A percentile compares a stretch with the other conserved stretches of the same genome.
phyloP scores from a whole-genome alignment of 495 filamentous ascomycete genomes.

The Aspergillus heteromorphus region DNA sequence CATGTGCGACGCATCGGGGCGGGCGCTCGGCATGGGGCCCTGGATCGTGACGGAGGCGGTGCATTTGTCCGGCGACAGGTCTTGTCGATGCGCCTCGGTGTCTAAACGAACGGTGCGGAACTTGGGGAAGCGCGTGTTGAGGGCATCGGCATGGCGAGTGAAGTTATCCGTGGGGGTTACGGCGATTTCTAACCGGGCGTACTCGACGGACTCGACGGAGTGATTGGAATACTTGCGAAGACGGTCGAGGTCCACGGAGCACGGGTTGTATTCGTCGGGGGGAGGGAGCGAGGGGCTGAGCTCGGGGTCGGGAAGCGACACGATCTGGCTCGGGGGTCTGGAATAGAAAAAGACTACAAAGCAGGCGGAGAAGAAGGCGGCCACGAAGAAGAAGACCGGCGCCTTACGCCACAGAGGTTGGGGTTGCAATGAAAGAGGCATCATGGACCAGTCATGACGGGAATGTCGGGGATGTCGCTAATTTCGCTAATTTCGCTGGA shows the following conservation, averaged over 20 bases:
- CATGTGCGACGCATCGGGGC: conserved; percentile 45
- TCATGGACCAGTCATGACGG: neutral
- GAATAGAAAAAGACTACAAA: neutral
- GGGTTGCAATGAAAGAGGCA: neutral
- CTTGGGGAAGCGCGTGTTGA: conserved; percentile 7
- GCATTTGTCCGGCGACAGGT: conserved; percentile 10
- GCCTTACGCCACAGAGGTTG: neutral
- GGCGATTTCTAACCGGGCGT: conserved; percentile 17
- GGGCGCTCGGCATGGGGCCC: conserved; percentile 8
- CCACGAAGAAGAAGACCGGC: neutral
- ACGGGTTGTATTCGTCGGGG: conserved; percentile 3
- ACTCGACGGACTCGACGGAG: conserved; percentile 10
- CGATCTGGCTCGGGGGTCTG: neutral
- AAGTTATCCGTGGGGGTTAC: conserved; percentile 16
- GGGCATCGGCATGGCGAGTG: conserved; percentile 11
- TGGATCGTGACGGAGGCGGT: conserved; percentile 12
- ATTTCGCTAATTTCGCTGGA: neutral
- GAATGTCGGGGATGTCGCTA: neutral
- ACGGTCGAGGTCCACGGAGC: conserved; percentile 16
- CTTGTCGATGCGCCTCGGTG: conserved; percentile 6
- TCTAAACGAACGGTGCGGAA: conserved; percentile 12
- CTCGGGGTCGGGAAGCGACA: neutral
- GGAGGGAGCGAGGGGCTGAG: neutral
- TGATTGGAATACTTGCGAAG: conserved; percentile 13
- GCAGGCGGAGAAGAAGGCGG: neutral